Evolutionary conservation across 805 yeast species (phyloP).

Genomic region (Myxozyma neglecta): DNA sequence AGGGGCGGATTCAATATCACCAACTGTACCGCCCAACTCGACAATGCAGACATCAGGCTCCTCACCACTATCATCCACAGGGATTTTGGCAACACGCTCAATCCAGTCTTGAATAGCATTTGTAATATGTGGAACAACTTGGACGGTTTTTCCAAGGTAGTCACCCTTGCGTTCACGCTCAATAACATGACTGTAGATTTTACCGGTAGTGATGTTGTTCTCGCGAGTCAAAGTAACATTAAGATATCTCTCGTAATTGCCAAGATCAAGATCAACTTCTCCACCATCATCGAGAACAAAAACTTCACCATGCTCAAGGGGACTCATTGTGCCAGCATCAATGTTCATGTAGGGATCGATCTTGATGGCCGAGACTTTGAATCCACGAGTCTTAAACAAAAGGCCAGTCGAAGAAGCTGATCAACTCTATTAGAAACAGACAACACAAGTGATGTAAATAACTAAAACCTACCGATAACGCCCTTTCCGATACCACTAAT

Average conservation of each 20-base stretch:
- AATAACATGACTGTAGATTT: constrained; percentile 90
- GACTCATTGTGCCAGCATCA: constrained; percentile 99
- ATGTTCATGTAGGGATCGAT: constrained; percentile 99
- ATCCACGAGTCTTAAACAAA: constrained; percentile 87
- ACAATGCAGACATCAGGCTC: constrained; percentile 96
- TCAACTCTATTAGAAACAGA: constrained; percentile 34
- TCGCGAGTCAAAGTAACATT: constrained; percentile 89
- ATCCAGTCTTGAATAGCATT: constrained; percentile 99
- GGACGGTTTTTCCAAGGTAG: constrained; percentile 98
- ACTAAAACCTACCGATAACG: constrained; percentile 49
- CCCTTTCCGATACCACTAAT: constrained; percentile 99
- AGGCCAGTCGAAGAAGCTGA: constrained; percentile 93
- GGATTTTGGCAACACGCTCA: constrained; percentile 84
- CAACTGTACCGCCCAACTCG: constrained; percentile 97
- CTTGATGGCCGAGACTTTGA: constrained; percentile 94
- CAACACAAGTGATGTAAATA: not conserved
- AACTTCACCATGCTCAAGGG: constrained; percentile 98
- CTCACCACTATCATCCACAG: constrained; percentile 85
- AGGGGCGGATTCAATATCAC: constrained; percentile 98
- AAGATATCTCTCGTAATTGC: constrained; percentile 95
- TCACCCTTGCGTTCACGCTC: constrained; percentile 95
- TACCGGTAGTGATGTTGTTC: constrained; percentile 98
- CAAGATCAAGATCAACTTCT: constrained; percentile 96
- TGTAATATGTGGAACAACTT: constrained; percentile 97
- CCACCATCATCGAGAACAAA: constrained; percentile 98